These are phyloP conservation scores for Kalmanozyma brasiliensis DNA, from an alignment of 1,284 basidiomycete species.

Conservation along the genomic window DNA sequence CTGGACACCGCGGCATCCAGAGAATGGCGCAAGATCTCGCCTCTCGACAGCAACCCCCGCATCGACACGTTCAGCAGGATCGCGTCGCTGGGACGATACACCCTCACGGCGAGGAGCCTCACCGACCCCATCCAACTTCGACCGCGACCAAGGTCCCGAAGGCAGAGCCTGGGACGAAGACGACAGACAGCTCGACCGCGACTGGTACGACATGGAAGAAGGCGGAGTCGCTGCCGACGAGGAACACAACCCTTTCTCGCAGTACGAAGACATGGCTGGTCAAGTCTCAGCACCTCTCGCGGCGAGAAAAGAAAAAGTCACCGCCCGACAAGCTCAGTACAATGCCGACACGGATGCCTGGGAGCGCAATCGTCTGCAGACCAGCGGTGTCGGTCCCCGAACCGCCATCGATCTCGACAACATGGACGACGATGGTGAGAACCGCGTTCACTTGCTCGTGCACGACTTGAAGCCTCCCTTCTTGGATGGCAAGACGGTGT, in stretches of 20 bases:
- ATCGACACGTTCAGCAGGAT: conserved; percentile 28
- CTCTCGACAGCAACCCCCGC: conserved; percentile 4
- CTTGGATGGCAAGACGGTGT: conserved; percentile 93
- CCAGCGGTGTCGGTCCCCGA: conserved; percentile 86
- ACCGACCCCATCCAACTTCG: conserved; percentile 71
- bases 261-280: conserved; percentile 79
- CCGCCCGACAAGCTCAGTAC: conserved; percentile 65
- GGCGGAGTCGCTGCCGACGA: conserved; percentile 76
- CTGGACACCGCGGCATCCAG: conserved; percentile 14
- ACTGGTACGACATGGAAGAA: conserved; percentile 66
- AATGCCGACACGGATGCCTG: conserved; percentile 97
- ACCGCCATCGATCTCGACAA: conserved; percentile 84
- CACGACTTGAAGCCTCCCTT: conserved; percentile 98
- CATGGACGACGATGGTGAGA: conserved; percentile 85
- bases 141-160: conserved; percentile 71
- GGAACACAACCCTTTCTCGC: conserved; percentile 89
- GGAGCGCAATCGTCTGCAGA: conserved; percentile 97
- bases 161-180: conserved; percentile 58
- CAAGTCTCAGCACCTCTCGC: conserved; percentile 38
- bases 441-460: conserved; percentile 93
- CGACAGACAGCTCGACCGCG: conserved; percentile 51
- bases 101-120: conserved; percentile 18
- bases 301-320: conserved; percentile 61
- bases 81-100: conserved; percentile 51
- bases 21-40: conserved; percentile 1